Evolutionary conservation across 768 basidiomycete species (phyloP), one percentile per base, ranked within the genome.

Genomic region (Leucosporidium creatinivorum): DNA sequence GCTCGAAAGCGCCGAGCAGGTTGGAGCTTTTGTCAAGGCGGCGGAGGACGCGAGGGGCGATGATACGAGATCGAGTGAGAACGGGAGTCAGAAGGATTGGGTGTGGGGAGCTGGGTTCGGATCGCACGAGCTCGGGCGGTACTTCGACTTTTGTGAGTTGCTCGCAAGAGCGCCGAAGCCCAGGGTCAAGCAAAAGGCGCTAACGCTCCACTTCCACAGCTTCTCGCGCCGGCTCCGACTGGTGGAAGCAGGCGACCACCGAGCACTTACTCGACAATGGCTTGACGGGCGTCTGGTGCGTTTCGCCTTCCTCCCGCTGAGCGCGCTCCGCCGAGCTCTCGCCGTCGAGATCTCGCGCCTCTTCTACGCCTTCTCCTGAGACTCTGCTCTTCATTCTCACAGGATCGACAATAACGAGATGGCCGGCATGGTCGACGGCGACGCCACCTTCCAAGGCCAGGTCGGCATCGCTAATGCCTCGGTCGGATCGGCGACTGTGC

Each of bases 381-480:
- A 3, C 47, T 13, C n/a, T 18, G 19, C 47, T 49, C n/a, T 17
- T 21, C 13, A 1, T 4, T 30, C 3, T 4, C 2, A 25, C 15
- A 49, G 48, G 48, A 49, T 61, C 26, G 59, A 61, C 59, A 61
- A 61, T 48, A 61, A 61, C 48, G 59, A 61, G 59, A 51, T 61
- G 48, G 49, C 49, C 30, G 49, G 48, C 12, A 28, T 61, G 28
- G 47, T 61, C 48, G 47, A 61, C 23, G 48, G 31, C 28, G 28
- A 49, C 13, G 59, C 28, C 21, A 28, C 30, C 28, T 49, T 49
- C 5, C 18, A 18, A 13, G 59, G 59, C 2, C 28, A 61, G 28
- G 4, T 61, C 9, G 48, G 48, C 18, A 51, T 49, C 48, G 49
- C 23, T 12, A 19, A 31, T 19, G 48, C 59, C 26, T 19, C 9